These are phyloP conservation scores for Eucalyptus urophylla DNA, from an alignment of 345 rosid genomes.

Conservation along the genomic window DNA sequence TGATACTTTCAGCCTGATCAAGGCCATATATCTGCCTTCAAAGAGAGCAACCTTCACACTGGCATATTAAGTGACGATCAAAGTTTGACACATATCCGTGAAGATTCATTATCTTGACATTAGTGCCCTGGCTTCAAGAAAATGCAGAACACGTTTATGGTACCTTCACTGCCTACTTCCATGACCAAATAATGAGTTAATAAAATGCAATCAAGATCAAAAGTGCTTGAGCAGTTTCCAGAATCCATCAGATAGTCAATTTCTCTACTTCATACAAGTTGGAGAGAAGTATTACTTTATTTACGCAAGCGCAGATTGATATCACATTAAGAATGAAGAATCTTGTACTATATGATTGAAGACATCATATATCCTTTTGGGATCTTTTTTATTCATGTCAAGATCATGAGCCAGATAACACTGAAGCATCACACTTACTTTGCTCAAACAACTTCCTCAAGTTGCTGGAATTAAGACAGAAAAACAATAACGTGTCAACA, in stretches of 20 bases:
- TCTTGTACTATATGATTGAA: neutral
- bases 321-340: neutral
- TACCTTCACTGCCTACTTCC: neutral
- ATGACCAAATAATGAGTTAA: neutral
- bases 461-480: neutral
- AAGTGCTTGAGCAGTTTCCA: neutral
- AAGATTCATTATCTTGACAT: neutral
- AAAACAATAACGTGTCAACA: neutral
- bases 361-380: neutral
- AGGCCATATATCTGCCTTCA: neutral
- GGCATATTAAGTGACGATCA: neutral
- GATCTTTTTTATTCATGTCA: neutral
- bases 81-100: neutral
- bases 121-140: neutral
- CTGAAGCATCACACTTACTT: neutral
- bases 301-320: neutral
- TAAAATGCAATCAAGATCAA: too few species aligned
- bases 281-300: neutral
- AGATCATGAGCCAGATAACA: neutral
- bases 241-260: neutral
- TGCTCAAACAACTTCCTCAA: neutral
- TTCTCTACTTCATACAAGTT: neutral
- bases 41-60: neutral
- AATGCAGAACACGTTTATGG: neutral
- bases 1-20: neutral